Evolutionary conservation across 2,329 filamentous ascomycete species (phyloP), one percentile per base, ranked within the genome.

Genomic region (Scortechinia acanthostroma): DNA sequence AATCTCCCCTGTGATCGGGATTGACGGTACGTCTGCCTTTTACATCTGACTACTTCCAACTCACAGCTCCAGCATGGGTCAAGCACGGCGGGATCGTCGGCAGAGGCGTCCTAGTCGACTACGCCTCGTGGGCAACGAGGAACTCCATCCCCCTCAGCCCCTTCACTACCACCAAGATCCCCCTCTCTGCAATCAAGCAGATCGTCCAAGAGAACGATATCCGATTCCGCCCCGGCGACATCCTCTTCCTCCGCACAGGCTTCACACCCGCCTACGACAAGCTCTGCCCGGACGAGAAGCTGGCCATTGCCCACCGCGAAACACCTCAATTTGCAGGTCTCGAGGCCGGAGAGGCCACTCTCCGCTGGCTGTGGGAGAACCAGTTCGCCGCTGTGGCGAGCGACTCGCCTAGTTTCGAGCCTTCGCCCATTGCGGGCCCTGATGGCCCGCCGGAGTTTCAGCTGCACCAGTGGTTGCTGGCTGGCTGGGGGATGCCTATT

Each of bases 331-430:
- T 61, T 21, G 59, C 67, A 45, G 76, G 74, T 1, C 61, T 77
- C 2, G 65, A 74, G 43, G 69, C 70, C 1, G 68, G 66, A 2
- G 61, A 69, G 15, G 65, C 64, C 3, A 70, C 68, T 4, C 62
- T 77, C 14, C 63, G 67, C 28, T 82, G 77, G 76, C 60, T 80
- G 16, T 81, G 76, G 75, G 70, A 79, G 45, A 65, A 71, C 43
- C 60, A 65, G 14, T 78, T 82, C 50, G 61, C 74, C 0, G 77
- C 77, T 1, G 68, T 80, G 0, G 77, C 70, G 0, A 74, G 76
- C 2, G 77, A 83, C 47, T 67, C 69, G 43, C 71, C 76, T 6
- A 66, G 63, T 3, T 73, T 76, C 49, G 77, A 80, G 51, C n/a
- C n/a, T n/a, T n/a, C n/a, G n/a, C n/a, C n/a, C n/a, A n/a, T n/a